A percentile compares a stretch with the other conserved stretches of the same genome.
Evolutionary conservation across 2,329 filamentous ascomycete genomes (phyloP).

Genomic region (Diaporthe vaccinii): DNA sequence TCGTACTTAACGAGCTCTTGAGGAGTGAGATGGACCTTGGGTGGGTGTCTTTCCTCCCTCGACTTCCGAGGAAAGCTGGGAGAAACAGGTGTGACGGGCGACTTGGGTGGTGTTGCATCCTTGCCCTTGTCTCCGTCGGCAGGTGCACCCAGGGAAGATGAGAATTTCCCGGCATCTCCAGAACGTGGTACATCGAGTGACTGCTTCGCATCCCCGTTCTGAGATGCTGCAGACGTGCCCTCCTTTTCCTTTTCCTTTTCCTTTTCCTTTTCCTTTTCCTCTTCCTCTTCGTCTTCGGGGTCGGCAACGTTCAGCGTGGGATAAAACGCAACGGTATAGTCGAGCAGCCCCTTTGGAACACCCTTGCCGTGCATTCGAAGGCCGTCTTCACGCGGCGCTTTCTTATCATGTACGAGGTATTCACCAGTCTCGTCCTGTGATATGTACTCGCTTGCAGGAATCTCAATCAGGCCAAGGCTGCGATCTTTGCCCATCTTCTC

Average conservation of each 20-base stretch:
- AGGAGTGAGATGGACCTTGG: slow-evolving; percentile 82
- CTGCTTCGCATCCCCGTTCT: slow-evolving; percentile 41
- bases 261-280: slow-evolving; percentile 56
- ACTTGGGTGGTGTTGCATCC: slow-evolving; percentile 56
- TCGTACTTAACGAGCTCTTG: slow-evolving; percentile 90
- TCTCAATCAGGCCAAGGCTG: slow-evolving; percentile 84
- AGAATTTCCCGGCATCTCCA: slow-evolving; percentile 60
- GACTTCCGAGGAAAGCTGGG: slow-evolving; percentile 60
- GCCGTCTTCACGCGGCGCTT: slow-evolving; percentile 74
- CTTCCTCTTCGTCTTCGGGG: slow-evolving; percentile 83
- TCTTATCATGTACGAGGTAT: slow-evolving; percentile 83
- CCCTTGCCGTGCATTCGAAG: slow-evolving; percentile 82
- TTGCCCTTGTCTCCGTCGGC: slow-evolving; percentile 45
- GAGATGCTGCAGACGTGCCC: slow-evolving; percentile 42
- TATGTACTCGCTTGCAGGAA: slow-evolving; percentile 84
- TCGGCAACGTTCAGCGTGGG: slow-evolving; percentile 90
- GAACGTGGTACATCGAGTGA: slow-evolving; percentile 53
- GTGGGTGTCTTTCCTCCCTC: slow-evolving; percentile 70
- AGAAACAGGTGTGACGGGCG: slow-evolving; percentile 60
- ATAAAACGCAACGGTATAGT: slow-evolving; percentile 90
- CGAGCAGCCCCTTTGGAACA: slow-evolving; percentile 81
- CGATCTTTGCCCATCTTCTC: slow-evolving; percentile 94
- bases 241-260: slow-evolving; percentile 54
- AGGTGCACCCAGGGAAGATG: slow-evolving; percentile 50
- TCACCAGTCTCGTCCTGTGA: slow-evolving; percentile 83